Evolutionary conservation across 2,329 filamentous ascomycete species (phyloP).

Genomic region (Thielaviopsis cerberus): DNA sequence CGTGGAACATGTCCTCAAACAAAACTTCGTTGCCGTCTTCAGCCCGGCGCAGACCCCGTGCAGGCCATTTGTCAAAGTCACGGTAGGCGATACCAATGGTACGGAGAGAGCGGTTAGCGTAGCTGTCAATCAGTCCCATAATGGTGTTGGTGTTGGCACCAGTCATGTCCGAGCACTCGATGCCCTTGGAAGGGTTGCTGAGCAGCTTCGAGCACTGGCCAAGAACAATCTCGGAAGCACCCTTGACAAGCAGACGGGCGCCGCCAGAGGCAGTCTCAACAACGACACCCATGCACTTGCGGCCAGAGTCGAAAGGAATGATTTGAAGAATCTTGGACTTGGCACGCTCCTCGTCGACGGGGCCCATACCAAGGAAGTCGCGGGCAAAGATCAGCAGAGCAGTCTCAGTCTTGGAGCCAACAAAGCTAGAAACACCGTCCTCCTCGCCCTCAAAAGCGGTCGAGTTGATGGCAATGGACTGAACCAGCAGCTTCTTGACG

Average conservation of each 20-base stretch:
- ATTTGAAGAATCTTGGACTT: constrained; percentile 42
- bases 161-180: constrained; percentile 26
- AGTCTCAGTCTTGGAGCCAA: constrained; percentile 63
- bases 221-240: constrained; percentile 46
- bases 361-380: constrained; percentile 47
- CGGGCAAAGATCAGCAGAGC: constrained; percentile 52
- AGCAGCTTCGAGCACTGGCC: constrained; percentile 34
- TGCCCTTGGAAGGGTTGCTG: constrained; percentile 28
- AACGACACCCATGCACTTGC: constrained; percentile 53
- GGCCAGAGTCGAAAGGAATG: constrained; percentile 56
- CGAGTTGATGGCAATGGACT: constrained; percentile 47
- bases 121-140: constrained; percentile 51
- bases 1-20: constrained; percentile 47
- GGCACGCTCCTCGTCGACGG: constrained; percentile 44
- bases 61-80: constrained; percentile 75
- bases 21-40: constrained; percentile 40
- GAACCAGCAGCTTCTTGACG: constrained; percentile 34
- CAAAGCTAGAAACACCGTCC: constrained; percentile 46
- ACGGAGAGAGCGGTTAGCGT: constrained; percentile 61
- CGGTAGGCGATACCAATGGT: constrained; percentile 72
- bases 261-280: constrained; percentile 31
- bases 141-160: constrained; percentile 37
- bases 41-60: constrained; percentile 36
- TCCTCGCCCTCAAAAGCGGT: constrained; percentile 60
- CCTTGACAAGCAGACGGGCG: constrained; percentile 42